Evolutionary conservation across 345 rosid genomes (phyloP), one percentile per base, ranked within the genome.

Genomic region (Lepidium sativum): DNA sequence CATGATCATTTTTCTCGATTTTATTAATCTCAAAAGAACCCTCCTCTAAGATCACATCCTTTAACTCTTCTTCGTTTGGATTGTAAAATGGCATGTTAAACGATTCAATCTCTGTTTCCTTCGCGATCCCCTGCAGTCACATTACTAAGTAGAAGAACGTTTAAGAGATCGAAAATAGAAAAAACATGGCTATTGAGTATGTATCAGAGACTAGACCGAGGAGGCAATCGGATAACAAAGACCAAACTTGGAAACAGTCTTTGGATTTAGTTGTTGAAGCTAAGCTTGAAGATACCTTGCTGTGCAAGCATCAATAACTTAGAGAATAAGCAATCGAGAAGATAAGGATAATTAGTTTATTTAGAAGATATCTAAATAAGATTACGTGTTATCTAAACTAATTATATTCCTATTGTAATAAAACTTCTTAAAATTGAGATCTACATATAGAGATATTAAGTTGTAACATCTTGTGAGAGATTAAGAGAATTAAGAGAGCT

Each of bases 151-250:
- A 27, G 37, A 29, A 2, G 4, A 51, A 15, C 29, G 21, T 9
- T 29, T 14, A 29, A 4, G 12, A 29, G 9, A 25, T 25, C 4
- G 4, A 14, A 29, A 50, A 50, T 25, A 25, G 5, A 29, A 8
- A 32, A 29, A 14, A 14, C 23, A 54, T 33, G 5, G n/a, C n/a
- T n/a, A n/a, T n/a, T n/a, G n/a, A n/a, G n/a, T n/a, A n/a, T 48
- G 75, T 83, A 77, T 80, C 78, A 2, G 68, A 23, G 16, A 65
- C 79, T 67, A 80, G 63, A 39, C 74, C 74, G 8, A 58, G 61
- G 23, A 81, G 54, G 31, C 79, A 64, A 29, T 52, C 67, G 0
- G 80, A 63, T 47, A 76, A 20, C 57, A 75, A 39, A 34, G 60
- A 57, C 72, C 72, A 68, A 48, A 68, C 57, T 10, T 69, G 72